These are phyloP conservation scores for Papiliotrema fonsecae DNA, from an alignment of 1,284 basidiomycete genomes.

Conservation along the genomic window DNA sequence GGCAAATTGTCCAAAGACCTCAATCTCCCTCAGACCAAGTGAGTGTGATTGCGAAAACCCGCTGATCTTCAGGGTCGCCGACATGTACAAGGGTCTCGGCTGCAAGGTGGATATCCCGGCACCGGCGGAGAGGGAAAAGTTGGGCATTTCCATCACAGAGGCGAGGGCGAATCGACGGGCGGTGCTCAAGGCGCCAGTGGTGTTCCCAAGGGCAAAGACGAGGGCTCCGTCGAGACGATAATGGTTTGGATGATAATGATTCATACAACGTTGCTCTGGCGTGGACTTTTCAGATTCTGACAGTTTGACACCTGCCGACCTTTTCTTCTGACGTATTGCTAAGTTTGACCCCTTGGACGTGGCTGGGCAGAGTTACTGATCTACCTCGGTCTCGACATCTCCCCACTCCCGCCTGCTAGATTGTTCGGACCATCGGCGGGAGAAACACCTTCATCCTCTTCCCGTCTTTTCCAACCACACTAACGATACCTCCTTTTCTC, in stretches of 20 bases:
- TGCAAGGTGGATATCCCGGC: conserved; percentile 64
- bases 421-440: neutral
- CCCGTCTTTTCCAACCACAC: conserved; percentile 18
- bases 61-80: conserved; percentile 34
- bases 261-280: no score
- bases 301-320: no score
- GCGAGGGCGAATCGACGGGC: conserved; percentile 63
- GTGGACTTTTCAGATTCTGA: no score
- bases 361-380: no score
- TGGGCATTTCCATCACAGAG: conserved; percentile 58
- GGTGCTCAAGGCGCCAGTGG: conserved; percentile 65
- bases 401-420: no score
- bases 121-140: conserved; percentile 60
- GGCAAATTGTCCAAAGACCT: conserved; percentile 67
- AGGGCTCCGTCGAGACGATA: conserved; percentile 44
- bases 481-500: conserved; percentile 20
- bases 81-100: conserved; percentile 53
- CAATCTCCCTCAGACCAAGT: conserved; percentile 61
- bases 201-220: conserved; percentile 62
- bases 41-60: conserved; percentile 32
- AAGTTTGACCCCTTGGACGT: no score
- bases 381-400: no score
- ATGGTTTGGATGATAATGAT: neutral
- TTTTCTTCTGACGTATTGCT: no score
- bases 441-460: conserved; percentile 12